Conservation (phyloP, 2,329 filamentous ascomycete genomes). For the Penicillium nordicum region DNA sequence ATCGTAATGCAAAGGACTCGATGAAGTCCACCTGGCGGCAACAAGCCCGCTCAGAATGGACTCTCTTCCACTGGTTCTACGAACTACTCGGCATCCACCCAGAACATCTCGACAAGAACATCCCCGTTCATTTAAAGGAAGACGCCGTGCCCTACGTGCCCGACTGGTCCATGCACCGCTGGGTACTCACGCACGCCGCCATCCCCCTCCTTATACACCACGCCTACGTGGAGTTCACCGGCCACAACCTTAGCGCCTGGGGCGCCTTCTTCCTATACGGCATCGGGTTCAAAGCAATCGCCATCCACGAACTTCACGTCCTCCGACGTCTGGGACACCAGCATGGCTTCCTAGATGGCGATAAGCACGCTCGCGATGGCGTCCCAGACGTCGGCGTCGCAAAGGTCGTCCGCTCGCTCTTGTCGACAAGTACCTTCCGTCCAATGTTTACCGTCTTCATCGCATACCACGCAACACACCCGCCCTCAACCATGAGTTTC, state of each 20-base stretch:
- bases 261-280: slow-evolving; percentile 10
- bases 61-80: slow-evolving; percentile 25
- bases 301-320: slow-evolving; percentile 25
- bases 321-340: slow-evolving; percentile 24
- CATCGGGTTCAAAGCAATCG: slow-evolving; percentile 22
- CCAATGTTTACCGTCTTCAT: slow-evolving; percentile 26
- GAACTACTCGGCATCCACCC: slow-evolving; percentile 17
- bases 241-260: no score
- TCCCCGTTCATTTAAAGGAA: no score
- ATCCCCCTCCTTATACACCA: no score
- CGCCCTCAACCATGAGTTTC: slow-evolving; percentile 19
- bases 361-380: slow-evolving; percentile 27
- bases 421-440: slow-evolving; percentile 19
- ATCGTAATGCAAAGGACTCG: slow-evolving; percentile 25
- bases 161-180: no score
- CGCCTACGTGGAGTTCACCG: no score
- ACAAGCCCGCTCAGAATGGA: slow-evolving; percentile 23
- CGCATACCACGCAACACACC: slow-evolving; percentile 16
- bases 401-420: slow-evolving; percentile 23
- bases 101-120: no score
- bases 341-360: slow-evolving; percentile 26
- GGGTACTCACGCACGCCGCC: no score
- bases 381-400: slow-evolving; percentile 26
- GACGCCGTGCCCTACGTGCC: no score
- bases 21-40: slow-evolving; percentile 29